Conservation (phyloP, 305 asterid genomes). For the Rubia tinctorum region DNA sequence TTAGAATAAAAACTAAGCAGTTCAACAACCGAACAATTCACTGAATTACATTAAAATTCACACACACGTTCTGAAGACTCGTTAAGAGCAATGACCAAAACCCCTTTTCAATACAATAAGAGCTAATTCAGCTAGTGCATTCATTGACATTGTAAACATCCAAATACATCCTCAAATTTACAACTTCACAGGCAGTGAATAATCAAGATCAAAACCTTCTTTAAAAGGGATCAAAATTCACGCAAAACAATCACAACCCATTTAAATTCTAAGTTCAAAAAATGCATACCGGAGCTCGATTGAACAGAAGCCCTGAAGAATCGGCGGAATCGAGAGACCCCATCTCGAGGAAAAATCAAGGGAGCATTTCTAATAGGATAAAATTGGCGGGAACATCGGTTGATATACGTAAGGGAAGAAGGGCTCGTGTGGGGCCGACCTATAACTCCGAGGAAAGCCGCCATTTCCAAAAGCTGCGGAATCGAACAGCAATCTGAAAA, state of each 20-base stretch:
- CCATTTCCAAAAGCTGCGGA: slow-evolving; percentile 34
- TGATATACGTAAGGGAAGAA: slow-evolving; percentile 37
- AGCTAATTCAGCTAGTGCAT: not conserved
- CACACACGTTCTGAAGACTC: not conserved
- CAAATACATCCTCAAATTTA: not conserved
- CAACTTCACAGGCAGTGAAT: not conserved
- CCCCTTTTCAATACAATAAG: not conserved
- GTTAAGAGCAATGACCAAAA: not conserved
- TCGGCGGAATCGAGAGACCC: slow-evolving; percentile 30
- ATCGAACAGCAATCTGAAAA: slow-evolving; percentile 4
- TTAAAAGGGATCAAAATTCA: not conserved
- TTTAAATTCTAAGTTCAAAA: not conserved
- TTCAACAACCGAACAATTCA: not conserved
- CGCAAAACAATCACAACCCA: not conserved
- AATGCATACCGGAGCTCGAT: slow-evolving; percentile 59
- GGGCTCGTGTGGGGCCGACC: slow-evolving; percentile 39
- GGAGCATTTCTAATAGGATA: slow-evolving; percentile 22
- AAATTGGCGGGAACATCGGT: slow-evolving; percentile 37
- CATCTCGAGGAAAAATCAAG: slow-evolving; percentile 31
- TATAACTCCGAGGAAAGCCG: slow-evolving; percentile 34
- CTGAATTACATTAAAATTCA: not conserved
- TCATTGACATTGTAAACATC: not conserved
- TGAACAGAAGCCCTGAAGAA: slow-evolving; percentile 48
- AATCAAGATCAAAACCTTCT: not conserved
- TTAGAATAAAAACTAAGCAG: not conserved